Evolutionary conservation across 2,329 filamentous ascomycete genomes (phyloP).

Genomic region (Cladosporium sp.): DNA sequence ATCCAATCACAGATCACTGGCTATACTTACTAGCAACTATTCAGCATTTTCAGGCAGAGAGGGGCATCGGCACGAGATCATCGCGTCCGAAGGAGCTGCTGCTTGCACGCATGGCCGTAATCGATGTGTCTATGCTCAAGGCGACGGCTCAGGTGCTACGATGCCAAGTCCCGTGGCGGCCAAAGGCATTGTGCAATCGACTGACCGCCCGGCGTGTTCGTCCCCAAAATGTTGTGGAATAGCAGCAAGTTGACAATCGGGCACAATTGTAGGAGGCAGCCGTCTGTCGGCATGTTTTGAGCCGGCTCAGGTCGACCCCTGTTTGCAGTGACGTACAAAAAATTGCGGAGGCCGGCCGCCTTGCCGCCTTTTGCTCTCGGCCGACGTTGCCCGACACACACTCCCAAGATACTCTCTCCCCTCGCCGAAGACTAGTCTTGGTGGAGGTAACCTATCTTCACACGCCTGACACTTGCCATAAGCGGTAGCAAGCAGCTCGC

Average conservation of each 20-base stretch:
- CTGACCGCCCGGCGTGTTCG: neutral
- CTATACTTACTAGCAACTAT: neutral
- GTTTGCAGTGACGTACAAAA: neutral
- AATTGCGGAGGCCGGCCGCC: neutral
- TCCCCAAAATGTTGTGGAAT: neutral
- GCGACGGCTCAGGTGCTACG: too few relatives aligned
- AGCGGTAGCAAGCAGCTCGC: neutral
- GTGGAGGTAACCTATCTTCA: neutral
- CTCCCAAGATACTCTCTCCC: neutral
- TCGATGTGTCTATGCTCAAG: neutral
- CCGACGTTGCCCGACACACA: neutral
- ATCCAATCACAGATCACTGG: neutral
- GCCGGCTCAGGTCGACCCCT: neutral
- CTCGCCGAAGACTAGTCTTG: neutral
- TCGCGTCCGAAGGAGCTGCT: neutral
- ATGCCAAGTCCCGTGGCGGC: too few relatives aligned
- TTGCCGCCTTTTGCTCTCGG: neutral
- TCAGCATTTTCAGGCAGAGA: neutral
- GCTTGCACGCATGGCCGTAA: neutral
- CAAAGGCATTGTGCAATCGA: neutral
- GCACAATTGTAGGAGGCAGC: neutral
- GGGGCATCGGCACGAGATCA: constrained; percentile 1
- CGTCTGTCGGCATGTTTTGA: neutral
- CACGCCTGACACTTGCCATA: neutral
- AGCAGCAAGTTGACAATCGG: neutral